Evolutionary conservation across 2,329 filamentous ascomycete species (phyloP).

Genomic region (Pestalotiopsis sp.): DNA sequence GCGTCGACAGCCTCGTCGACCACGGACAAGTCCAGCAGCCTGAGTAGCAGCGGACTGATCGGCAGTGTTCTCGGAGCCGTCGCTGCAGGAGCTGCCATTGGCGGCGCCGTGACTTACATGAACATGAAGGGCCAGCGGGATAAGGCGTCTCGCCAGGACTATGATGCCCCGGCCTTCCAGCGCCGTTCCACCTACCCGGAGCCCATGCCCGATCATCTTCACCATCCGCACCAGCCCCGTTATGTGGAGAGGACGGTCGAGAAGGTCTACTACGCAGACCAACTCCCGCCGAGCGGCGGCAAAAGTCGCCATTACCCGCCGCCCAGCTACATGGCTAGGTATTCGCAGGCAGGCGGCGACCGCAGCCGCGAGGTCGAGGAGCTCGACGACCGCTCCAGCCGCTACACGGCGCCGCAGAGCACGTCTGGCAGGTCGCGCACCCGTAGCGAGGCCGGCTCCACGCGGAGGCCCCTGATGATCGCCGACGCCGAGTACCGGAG

Average conservation of each 20-base stretch:
- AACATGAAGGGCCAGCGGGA: constrained; percentile 64
- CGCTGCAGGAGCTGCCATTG: constrained; percentile 75
- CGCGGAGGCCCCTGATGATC: constrained; percentile 41
- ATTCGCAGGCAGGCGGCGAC: constrained; percentile 34
- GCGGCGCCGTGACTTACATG: constrained; percentile 66
- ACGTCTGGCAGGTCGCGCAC: constrained; percentile 37
- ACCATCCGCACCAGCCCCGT: constrained; percentile 25
- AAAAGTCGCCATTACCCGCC: constrained; percentile 35
- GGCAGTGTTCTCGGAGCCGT: constrained; percentile 75
- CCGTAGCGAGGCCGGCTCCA: constrained; percentile 43
- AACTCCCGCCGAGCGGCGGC: constrained; percentile 27
- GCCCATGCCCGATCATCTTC: constrained; percentile 30
- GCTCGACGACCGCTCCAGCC: constrained; percentile 43
- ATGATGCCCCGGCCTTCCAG: constrained; percentile 42
- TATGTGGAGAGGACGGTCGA: constrained; percentile 41
- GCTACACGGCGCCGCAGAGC: constrained; percentile 41
- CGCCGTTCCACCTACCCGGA: constrained; percentile 52
- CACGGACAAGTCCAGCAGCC: constrained; percentile 41
- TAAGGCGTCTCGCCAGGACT: constrained; percentile 42
- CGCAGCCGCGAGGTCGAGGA: constrained; percentile 38
- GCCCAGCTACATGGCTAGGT: constrained; percentile 38
- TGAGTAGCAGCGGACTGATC: constrained; percentile 66
- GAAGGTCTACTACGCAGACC: constrained; percentile 40
- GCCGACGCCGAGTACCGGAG: constrained; percentile 46
- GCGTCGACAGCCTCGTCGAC: constrained; percentile 21